Evolutionary conservation across 257 asterid genomes (phyloP), one percentile per base, ranked within the genome.

Genomic region (Solanum infundibuliforme): DNA sequence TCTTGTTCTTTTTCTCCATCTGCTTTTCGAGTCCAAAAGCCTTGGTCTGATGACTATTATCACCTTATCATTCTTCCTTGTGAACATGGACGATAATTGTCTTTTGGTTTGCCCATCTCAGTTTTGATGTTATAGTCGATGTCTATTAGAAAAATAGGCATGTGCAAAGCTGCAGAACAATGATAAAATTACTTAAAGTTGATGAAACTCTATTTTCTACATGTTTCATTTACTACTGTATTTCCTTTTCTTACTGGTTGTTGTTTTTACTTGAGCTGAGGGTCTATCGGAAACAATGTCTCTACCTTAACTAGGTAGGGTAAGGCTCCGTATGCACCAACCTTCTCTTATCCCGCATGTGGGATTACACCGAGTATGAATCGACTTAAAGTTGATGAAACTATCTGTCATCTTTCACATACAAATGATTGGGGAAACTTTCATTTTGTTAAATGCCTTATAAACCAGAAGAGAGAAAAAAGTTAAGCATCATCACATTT

Each of bases 201-300:
- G 77, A 71, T 71, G 39, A 71, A 69, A 69, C 38, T 31, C 20
- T 65, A 65, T 65, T 65, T 65, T 65, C 72, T n/a, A 65, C 32
- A n/a, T 10, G 72, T 0, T 0, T 0, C 72, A 0, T n/a, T 65
- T 11, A 65, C 18, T 65, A n/a, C 16, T 65, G 8, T 65, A n/a
- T n/a, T 65, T 65, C 16, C 32, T n/a, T 65, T 65, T 11, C 31
- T n/a, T n/a, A 65, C 32, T 65, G 32, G 0, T 65, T n/a, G 32
- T 65, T 65, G 16, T 60, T 21, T 6, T 65, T 25, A n/a, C 2
- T 65, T n/a, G 32, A 65, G 32, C 18, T 0, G 16, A n/a, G 72
- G 72, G 32, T 65, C 32, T n/a, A 65, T 65, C 0, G 4, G 72
- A 12, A 65, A 65, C 13, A 9, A n/a, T 0, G 9, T 65, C 31